Evolutionary conservation across 805 yeast species (phyloP), one percentile per base, ranked within the genome.

Genomic region (Tetrapisispora arboricola): DNA sequence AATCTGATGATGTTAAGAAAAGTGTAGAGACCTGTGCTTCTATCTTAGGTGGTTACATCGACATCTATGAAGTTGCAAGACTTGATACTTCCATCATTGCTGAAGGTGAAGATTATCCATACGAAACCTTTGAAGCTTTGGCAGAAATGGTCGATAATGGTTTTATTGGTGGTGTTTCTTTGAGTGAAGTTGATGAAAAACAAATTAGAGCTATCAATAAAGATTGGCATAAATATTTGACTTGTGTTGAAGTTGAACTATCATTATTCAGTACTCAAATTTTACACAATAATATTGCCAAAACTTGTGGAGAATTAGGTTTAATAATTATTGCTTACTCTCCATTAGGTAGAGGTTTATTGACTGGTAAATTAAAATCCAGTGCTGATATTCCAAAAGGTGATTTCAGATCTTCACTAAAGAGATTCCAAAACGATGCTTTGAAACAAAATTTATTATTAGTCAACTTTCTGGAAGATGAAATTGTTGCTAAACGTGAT

Each of bases 271-370:
- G 76, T n/a, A 71, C 75, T 34, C 84, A 81, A 13, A 72, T 80
- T 29, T 54, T 76, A 33, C 44, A 57, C 2, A 76, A 82, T 55
- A 95, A 90, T 1, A 68, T 82, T 17, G 72, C 79, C 46, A 73
- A 69, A 3, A 70, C 72, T 5, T 75, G 80, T 47, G 69, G 73
- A 17, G 75, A 79, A 45, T 60, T 70, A 26, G 67, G 67, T 13
- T 72, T 87, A 42, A 81, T 92, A 12, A 66, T 84, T 24, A 67
- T 84, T 43, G 84, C 87, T 20, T 87, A 87, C 61, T 81, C 94
- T 24, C 96, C 96, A 24, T 67, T 87, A 41, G 80, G 87, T 9
- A 71, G 84, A 52, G 96, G 95, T 1, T 65, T 80, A 45, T 68
- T 87, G 41, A 78, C 90, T 3, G 94, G 92, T 42, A 46, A 53